Conservation (phyloP, 768 basidiomycete genomes). For the Filobasidium floriforme region DNA sequence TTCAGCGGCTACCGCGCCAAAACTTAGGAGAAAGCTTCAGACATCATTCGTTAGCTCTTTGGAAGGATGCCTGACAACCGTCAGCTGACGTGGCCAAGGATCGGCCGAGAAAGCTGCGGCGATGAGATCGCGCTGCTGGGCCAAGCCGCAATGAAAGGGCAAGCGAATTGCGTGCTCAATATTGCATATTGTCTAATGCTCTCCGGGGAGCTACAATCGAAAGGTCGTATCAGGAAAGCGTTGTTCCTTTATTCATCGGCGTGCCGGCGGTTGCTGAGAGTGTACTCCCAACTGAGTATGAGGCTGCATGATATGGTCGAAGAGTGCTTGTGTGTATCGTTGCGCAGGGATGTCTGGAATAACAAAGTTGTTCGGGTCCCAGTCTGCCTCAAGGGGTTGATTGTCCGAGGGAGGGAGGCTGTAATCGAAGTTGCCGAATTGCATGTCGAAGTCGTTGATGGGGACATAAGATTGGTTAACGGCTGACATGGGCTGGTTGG, state of each 20-base stretch:
- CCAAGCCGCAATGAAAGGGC: too few species aligned
- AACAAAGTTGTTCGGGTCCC: slow-evolving; percentile 10
- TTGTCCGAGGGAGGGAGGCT: not conserved
- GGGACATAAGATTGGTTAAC: not conserved
- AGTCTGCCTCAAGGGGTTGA: slow-evolving; percentile 8
- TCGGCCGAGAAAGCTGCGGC: too few species aligned
- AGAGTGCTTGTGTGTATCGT: slow-evolving; percentile 9
- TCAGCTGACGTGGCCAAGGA: too few species aligned
- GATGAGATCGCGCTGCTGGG: too few species aligned
- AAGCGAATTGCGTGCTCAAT: too few species aligned
- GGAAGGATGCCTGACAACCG: too few species aligned
- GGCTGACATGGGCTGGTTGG: not conserved
- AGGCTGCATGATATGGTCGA: slow-evolving; percentile 13
- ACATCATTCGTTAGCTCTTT: too few species aligned
- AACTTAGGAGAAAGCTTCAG: too few species aligned
- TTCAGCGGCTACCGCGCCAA: too few species aligned
- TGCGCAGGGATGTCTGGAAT: not conserved
- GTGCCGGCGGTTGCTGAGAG: not conserved
- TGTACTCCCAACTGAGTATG: not conserved
- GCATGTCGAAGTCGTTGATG: not conserved
- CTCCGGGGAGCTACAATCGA: too few species aligned
- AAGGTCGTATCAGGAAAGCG: too few species aligned
- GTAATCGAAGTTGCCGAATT: slow-evolving; percentile 13
- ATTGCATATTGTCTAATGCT: too few species aligned
- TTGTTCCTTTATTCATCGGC: not conserved